These are phyloP conservation scores for Angomonas desouzai DNA, from an alignment of 208 protist genomes.

Conservation along the genomic window DNA sequence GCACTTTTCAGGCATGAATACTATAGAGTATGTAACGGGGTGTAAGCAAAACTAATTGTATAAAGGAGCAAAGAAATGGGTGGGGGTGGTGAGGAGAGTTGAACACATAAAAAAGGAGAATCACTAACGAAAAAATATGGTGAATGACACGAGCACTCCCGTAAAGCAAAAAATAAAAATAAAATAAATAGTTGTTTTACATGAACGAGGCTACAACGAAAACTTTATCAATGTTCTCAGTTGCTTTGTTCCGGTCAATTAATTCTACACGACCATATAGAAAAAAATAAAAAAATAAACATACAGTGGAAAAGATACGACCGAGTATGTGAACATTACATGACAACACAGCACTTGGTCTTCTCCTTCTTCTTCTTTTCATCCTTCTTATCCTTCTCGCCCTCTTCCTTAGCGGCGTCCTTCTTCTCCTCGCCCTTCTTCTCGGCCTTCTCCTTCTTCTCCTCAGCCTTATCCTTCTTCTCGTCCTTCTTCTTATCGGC, in stretches of 20 bases:
- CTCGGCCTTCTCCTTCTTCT: conserved; percentile 5
- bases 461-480: neutral
- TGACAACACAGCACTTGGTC: conserved; percentile 29
- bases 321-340: conserved; percentile 21
- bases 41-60: conserved; percentile 5
- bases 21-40: neutral
- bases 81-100: no score
- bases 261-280: neutral
- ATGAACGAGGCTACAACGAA: neutral
- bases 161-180: neutral
- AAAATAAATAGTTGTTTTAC: conserved; percentile 4
- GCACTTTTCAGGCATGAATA: conserved; percentile 21
- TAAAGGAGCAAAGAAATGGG: no score
- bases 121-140: neutral
- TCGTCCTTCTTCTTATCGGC: neutral
- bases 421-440: conserved; percentile 13
- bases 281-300: neutral
- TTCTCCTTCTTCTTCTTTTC: conserved; percentile 27
- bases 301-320: conserved; percentile 19
- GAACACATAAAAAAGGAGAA: conserved; percentile 3
- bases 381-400: conserved; percentile 16
- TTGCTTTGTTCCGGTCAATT: neutral
- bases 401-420: conserved; percentile 6
- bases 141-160: neutral
- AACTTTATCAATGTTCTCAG: neutral